Percentiles rank a stretch among this genome's conserved stretches.
Conservation (phyloP, 495 filamentous ascomycete genomes). For the Xeromyces bisporus region DNA sequence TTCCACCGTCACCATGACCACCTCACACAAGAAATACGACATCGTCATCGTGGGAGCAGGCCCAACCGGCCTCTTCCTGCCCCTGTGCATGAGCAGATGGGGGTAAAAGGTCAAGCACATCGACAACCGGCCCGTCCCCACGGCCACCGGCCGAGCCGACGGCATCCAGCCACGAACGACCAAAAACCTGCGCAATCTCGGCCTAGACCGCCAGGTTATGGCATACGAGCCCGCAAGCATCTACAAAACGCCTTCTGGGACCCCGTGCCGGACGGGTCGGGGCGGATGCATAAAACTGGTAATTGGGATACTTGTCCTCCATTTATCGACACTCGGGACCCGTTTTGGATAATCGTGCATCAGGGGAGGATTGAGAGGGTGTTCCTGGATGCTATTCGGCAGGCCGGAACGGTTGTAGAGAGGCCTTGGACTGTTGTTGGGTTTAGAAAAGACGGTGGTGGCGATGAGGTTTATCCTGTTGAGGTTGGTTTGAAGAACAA, state of each 20-base stretch:
- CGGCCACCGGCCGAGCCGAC: constrained; percentile 55
- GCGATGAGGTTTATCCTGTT: constrained; percentile 39
- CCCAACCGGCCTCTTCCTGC: constrained; percentile 73
- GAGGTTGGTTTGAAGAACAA: constrained; percentile 58
- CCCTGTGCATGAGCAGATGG: constrained; percentile 62
- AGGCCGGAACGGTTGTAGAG: constrained; percentile 39
- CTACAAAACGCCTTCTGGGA: constrained; percentile 56
- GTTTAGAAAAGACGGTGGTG: constrained; percentile 44
- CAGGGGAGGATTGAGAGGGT: constrained; percentile 49
- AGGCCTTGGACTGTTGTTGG: constrained; percentile 45
- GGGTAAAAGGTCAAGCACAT: constrained; percentile 56
- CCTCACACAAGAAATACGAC: constrained; percentile 37
- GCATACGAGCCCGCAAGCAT: constrained; percentile 46
- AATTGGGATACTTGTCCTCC: constrained; percentile 48
- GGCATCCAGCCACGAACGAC: constrained; percentile 59
- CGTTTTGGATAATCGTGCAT: constrained; percentile 47
- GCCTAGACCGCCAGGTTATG: constrained; percentile 46
- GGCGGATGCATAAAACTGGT: constrained; percentile 42
- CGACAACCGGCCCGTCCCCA: constrained; percentile 46
- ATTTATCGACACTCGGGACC: constrained; percentile 49
- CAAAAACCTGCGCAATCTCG: constrained; percentile 50
- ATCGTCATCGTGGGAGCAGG: constrained; percentile 80
- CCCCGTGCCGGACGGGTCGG: constrained; percentile 29
- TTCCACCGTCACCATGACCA: constrained; percentile 12
- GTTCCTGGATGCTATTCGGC: constrained; percentile 45